Percentiles rank a stretch among this genome's conserved stretches.
Evolutionary conservation across 2,329 filamentous ascomycete species (phyloP).

Genomic region (Scedosporium boydii): DNA sequence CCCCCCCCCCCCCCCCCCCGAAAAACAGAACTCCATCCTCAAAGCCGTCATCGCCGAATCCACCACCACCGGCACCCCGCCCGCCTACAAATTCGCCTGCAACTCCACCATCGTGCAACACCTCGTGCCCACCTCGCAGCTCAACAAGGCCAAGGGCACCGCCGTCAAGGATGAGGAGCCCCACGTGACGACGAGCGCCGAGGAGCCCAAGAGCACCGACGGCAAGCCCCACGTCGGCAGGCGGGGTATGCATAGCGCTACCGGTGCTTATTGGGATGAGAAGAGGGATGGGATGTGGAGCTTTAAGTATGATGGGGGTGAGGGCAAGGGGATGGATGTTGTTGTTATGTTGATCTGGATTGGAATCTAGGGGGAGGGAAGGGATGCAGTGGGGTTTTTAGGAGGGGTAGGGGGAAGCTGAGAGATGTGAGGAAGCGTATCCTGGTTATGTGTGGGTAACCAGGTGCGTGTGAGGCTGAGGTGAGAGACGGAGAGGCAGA

Average conservation of each 20-base stretch:
- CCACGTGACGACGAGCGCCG: slow-evolving; percentile 45
- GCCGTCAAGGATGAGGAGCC: slow-evolving; percentile 38
- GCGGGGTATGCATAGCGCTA: slow-evolving; percentile 82
- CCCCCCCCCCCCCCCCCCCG: no score
- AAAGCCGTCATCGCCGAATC: slow-evolving; percentile 70
- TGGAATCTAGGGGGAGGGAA: slow-evolving; percentile 39
- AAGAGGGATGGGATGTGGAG: slow-evolving; percentile 86
- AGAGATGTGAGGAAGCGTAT: neutral
- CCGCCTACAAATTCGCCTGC: slow-evolving; percentile 84
- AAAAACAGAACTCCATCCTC: slow-evolving; percentile 60
- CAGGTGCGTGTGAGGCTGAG: neutral
- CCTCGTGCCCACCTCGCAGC: slow-evolving; percentile 56
- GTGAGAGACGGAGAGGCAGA: neutral
- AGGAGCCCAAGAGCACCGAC: slow-evolving; percentile 44
- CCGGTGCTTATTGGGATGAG: slow-evolving; percentile 82
- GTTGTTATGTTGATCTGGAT: slow-evolving; percentile 74
- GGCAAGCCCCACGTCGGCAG: slow-evolving; percentile 68
- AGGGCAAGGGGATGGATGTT: slow-evolving; percentile 58
- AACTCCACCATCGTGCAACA: slow-evolving; percentile 99
- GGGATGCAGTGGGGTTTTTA: neutral
- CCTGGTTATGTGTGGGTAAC: neutral
- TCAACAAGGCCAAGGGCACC: slow-evolving; percentile 50
- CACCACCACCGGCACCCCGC: slow-evolving; percentile 45
- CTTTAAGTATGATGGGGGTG: slow-evolving; percentile 69
- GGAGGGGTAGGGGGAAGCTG: neutral